Conservation (phyloP, 75 land plant species). For the Pseudotsuga menziesii region DNA sequence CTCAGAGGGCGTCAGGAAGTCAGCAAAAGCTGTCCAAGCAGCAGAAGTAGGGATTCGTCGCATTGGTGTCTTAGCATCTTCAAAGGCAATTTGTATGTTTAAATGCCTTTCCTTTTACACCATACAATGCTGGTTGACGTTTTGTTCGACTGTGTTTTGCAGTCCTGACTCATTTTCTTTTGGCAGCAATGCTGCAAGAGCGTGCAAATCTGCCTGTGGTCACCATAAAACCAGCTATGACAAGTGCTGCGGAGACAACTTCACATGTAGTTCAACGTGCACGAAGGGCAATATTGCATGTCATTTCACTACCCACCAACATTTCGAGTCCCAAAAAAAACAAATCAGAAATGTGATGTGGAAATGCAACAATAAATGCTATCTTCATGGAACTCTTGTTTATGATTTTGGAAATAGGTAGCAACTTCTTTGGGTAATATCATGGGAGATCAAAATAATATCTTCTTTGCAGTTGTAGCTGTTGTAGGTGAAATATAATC, state of each 20-base stretch:
- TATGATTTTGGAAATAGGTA: background rate
- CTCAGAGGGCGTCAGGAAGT: constrained; percentile 69
- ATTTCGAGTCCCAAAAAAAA: background rate
- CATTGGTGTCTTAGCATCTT: constrained; percentile 64
- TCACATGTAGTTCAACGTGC: constrained; percentile 60
- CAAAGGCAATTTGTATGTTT: constrained; percentile 56
- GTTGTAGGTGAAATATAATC: background rate
- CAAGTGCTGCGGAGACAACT: constrained; percentile 75
- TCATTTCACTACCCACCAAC: constrained; percentile 25
- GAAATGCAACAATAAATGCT: background rate
- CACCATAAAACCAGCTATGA: constrained; percentile 64
- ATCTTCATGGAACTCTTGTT: background rate
- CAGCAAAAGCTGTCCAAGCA: constrained; percentile 84
- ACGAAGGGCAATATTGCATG: constrained; percentile 40
- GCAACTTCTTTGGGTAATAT: background rate
- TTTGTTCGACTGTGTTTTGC: background rate
- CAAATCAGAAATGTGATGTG: background rate
- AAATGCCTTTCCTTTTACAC: background rate
- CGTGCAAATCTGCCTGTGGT: constrained; percentile 66
- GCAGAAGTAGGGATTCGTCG: constrained; percentile 80
- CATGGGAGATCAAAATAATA: too few relatives aligned
- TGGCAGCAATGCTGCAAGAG: constrained; percentile 78
- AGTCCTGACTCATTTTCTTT: background rate
- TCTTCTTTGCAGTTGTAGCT: too few relatives aligned
- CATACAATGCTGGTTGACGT: background rate